phyloP scores from a whole-genome alignment of 2,329 filamentous ascomycete genomes.

The Trichocomaceae sp. region DNA sequence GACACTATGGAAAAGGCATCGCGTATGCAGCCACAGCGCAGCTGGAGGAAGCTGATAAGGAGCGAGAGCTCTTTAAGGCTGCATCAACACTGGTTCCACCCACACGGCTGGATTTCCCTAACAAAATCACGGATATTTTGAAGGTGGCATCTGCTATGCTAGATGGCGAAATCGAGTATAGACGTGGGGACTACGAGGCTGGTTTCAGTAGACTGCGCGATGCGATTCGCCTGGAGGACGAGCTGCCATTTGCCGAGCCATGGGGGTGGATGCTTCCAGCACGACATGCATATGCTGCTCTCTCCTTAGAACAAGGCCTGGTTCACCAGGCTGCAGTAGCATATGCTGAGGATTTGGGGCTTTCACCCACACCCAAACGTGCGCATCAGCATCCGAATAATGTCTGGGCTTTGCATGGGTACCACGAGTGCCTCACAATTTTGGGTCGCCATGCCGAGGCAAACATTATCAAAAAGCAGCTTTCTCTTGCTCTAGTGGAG shows the following conservation, averaged over 20 bases:
- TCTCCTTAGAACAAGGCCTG: conserved; percentile 55
- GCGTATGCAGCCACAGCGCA: conserved; percentile 53
- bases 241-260: conserved; percentile 58
- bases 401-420: conserved; percentile 66
- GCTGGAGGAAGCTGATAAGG: conserved; percentile 36
- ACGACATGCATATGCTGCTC: conserved; percentile 57
- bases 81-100: conserved; percentile 47
- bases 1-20: conserved; percentile 59
- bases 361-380: conserved; percentile 36
- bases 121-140: conserved; percentile 56
- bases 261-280: conserved; percentile 67
- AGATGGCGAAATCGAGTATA: conserved; percentile 58
- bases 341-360: conserved; percentile 53
- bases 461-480: conserved; percentile 36
- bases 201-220: conserved; percentile 53
- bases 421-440: conserved; percentile 58
- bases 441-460: conserved; percentile 35
- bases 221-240: conserved; percentile 52
- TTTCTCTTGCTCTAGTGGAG: conserved; percentile 45
- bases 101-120: conserved; percentile 60
- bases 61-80: conserved; percentile 45
- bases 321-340: conserved; percentile 45
- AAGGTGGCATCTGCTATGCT: conserved; percentile 54
- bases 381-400: conserved; percentile 59
- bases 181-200: conserved; percentile 47